Base-by-base conservation (phyloP, 441 rosid genomes). In the Raphanus hybrid region DNA sequence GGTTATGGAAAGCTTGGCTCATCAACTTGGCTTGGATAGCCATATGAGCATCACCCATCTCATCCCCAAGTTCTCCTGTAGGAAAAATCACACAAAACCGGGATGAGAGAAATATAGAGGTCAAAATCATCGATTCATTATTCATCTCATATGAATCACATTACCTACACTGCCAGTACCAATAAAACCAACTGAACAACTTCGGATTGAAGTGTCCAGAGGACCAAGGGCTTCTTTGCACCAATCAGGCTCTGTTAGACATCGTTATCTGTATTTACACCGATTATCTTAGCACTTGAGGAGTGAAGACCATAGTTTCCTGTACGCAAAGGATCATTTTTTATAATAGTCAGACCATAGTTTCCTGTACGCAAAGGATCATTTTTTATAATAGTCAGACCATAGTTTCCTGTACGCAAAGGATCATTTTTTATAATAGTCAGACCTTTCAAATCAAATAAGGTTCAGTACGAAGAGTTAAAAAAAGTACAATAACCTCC, bases 1-100 rank as follows among this genome's bases (percentile, higher is more conserved):
- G 74, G 80, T 95, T 95, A 78, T 96, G 96, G 58, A 95, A 95
- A n/a, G 98, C 97, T 84, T 93, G 98, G 82, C 97, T 93, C 99
- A 95, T 95, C 80, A 95, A 81, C 78, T 97, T 90, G 69, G 98
- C 34, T 29, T 29, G 34, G 34, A 29, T 29, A 29, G 34, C 34
- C 34, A 29, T 29, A 29, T 29, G 34, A 66, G 98, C 99, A 83
- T 95, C 97, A 73, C 98, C 99, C 98, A 95, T 95, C 90, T 93
- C 98, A 0, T 98, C 98, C 29, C 93, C 99, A 35, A 95, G 98
- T 86, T 93, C 98, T 81, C 93, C 80, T 95, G 83, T 23, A 8
- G 67, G 34, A 76, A 54, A 39, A 70, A 8, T 23, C 63, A 64
- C 14, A 70, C 34, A 15, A 75, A 69, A 32, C 20, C 26, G 32